Conservation (phyloP, 2,329 filamentous ascomycete genomes). For the Diaporthe capsici region DNA sequence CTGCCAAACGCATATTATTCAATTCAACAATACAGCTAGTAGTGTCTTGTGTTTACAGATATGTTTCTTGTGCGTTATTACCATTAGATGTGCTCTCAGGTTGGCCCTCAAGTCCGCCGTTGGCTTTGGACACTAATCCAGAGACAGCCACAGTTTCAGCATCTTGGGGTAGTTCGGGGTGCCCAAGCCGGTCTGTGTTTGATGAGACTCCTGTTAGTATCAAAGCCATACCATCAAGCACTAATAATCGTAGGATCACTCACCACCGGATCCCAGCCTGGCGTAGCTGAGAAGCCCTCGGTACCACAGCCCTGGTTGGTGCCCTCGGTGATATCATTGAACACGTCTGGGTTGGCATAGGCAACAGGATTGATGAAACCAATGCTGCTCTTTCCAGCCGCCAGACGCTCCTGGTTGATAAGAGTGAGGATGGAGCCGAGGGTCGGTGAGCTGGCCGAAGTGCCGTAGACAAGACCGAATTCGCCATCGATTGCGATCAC, state of each 20-base stretch:
- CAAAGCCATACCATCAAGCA: background rate
- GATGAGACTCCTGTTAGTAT: background rate
- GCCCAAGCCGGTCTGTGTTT: conserved; percentile 41
- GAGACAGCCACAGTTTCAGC: conserved; percentile 51
- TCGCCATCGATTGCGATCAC: conserved; percentile 38
- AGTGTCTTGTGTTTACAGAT: background rate
- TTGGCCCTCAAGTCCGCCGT: background rate
- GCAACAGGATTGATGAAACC: conserved; percentile 40
- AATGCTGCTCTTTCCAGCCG: conserved; percentile 39
- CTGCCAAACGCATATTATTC: no score
- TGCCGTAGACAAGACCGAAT: conserved; percentile 39
- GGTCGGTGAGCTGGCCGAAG: conserved; percentile 37
- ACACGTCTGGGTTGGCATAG: conserved; percentile 38
- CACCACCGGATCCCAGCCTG: conserved; percentile 35
- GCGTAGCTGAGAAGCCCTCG: conserved; percentile 31
- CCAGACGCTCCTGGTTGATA: conserved; percentile 39
- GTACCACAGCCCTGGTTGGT: conserved; percentile 37
- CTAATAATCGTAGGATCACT: background rate
- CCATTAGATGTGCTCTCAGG: background rate
- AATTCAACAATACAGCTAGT: no score
- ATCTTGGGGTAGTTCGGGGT: conserved; percentile 42
- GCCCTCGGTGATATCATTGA: conserved; percentile 40
- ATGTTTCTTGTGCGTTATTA: background rate
- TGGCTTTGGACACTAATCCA: background rate
- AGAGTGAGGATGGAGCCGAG: conserved; percentile 39